Evolutionary conservation across 495 filamentous ascomycete species (phyloP).

Genomic region (Cetradonia linearis): DNA sequence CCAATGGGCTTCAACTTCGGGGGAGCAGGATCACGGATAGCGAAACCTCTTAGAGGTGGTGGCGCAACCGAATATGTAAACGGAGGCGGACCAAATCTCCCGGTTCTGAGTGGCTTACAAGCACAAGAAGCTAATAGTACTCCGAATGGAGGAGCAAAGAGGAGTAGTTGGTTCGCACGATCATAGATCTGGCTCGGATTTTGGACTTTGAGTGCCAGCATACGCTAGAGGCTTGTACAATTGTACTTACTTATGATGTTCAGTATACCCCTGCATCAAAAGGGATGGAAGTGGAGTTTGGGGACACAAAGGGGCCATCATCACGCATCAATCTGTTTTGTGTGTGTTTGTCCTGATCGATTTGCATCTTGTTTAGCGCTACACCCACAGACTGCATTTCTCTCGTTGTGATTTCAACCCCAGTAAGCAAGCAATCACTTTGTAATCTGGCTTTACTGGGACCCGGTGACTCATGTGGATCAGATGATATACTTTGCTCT

Average conservation of each 20-base stretch:
- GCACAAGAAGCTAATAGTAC: slow-evolving; percentile 34
- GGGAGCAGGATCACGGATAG: slow-evolving; percentile 70
- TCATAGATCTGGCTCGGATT: background rate
- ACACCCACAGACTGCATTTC: too few species aligned
- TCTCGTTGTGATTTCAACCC: background rate
- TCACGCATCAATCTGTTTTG: background rate
- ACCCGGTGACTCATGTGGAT: too few species aligned
- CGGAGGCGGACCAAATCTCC: slow-evolving; percentile 27
- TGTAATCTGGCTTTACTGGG: too few species aligned
- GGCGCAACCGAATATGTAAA: slow-evolving; percentile 42
- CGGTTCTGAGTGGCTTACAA: slow-evolving; percentile 29
- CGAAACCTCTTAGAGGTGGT: slow-evolving; percentile 91
- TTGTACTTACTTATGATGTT: slow-evolving; percentile 3
- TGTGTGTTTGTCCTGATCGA: background rate
- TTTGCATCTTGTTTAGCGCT: background rate
- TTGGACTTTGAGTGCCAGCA: slow-evolving; percentile 11
- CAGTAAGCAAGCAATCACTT: too few species aligned
- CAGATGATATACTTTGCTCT: too few species aligned
- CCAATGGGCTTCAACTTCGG: slow-evolving; percentile 63
- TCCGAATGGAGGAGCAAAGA: slow-evolving; percentile 18
- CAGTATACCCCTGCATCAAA: slow-evolving; percentile 13
- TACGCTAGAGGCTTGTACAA: slow-evolving; percentile 9
- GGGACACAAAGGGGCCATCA: background rate
- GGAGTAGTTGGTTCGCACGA: slow-evolving; percentile 31
- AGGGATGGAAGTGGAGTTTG: slow-evolving; percentile 1